Conservation (phyloP, 345 rosid genomes). For the Noccaea bulbosa region DNA sequence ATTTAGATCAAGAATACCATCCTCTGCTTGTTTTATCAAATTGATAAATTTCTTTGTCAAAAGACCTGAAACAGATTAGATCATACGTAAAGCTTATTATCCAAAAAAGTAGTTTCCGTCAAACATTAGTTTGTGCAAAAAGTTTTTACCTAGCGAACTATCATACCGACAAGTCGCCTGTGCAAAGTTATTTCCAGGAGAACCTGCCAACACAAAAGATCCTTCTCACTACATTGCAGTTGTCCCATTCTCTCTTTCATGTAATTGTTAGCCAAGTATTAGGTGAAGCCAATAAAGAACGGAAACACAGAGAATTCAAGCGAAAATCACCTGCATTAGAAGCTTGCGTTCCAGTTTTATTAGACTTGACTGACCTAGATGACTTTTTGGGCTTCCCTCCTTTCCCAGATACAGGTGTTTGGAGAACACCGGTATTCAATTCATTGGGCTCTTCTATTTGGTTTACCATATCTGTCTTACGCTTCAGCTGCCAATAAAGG, state of each 20-base stretch:
- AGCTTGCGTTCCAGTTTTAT: constrained; percentile 62
- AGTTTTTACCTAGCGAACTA: constrained; percentile 85
- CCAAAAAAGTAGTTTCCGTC: not conserved
- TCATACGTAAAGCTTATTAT: constrained; percentile 6
- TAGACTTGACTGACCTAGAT: constrained; percentile 64
- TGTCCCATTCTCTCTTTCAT: constrained; percentile 21
- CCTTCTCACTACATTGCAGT: constrained; percentile 30
- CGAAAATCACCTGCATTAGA: constrained; percentile 66
- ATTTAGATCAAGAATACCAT: constrained; percentile 94
- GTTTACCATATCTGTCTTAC: constrained; percentile 68
- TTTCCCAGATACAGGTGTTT: constrained; percentile 78
- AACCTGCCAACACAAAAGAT: constrained; percentile 68
- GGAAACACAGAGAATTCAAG: constrained; percentile 6
- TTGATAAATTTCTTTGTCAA: constrained; percentile 96
- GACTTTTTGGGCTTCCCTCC: constrained; percentile 69
- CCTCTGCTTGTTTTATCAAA: constrained; percentile 95
- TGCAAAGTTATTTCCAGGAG: constrained; percentile 77
- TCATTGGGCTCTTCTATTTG: constrained; percentile 61
- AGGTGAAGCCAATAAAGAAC: too few relatives aligned
- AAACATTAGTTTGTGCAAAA: constrained; percentile 10
- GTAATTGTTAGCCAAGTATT: not conserved
- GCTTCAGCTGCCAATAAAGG: constrained; percentile 62
- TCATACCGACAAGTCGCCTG: constrained; percentile 93
- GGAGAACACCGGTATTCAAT: constrained; percentile 56
- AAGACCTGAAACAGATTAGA: constrained; percentile 62